phyloP scores from a whole-genome alignment of 2,329 filamentous ascomycete species.

The Curvularia sp. region DNA sequence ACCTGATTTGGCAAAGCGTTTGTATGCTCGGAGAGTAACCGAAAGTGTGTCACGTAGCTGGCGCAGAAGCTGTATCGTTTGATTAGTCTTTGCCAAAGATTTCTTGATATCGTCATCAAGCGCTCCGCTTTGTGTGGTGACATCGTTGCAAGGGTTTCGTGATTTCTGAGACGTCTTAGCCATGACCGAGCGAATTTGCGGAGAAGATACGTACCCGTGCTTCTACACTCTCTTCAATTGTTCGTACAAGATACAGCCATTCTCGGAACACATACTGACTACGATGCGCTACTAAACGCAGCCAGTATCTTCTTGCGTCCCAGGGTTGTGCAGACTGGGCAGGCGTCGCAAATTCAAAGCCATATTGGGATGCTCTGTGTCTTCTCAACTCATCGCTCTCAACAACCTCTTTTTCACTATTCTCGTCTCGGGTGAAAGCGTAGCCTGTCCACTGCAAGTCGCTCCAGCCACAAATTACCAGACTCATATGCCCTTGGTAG shows the following conservation, averaged over 20 bases:
- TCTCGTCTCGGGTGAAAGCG: slow-evolving; percentile 8
- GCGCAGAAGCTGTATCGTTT: slow-evolving; percentile 15
- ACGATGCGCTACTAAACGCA: slow-evolving; percentile 9
- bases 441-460: slow-evolving; percentile 12
- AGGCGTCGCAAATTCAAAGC: neutral
- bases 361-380: neutral
- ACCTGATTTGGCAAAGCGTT: slow-evolving; percentile 8
- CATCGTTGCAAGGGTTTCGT: neutral
- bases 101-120: neutral
- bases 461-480: slow-evolving; percentile 15
- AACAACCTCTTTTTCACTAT: slow-evolving; percentile 1
- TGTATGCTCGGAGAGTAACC: slow-evolving; percentile 6
- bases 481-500: slow-evolving; percentile 6
- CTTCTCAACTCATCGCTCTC: neutral
- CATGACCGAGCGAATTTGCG: no score
- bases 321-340: neutral
- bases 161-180: neutral
- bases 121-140: neutral
- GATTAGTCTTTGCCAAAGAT: slow-evolving; percentile 10
- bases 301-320: slow-evolving; percentile 21
- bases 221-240: slow-evolving; percentile 11
- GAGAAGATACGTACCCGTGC: slow-evolving; percentile 15
- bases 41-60: slow-evolving; percentile 10
- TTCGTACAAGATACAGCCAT: slow-evolving; percentile 12
- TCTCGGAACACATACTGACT: slow-evolving; percentile 7